These are phyloP conservation scores for Cyberlindnera maclurae DNA, from an alignment of 805 yeast genomes.

Conservation along the genomic window DNA sequence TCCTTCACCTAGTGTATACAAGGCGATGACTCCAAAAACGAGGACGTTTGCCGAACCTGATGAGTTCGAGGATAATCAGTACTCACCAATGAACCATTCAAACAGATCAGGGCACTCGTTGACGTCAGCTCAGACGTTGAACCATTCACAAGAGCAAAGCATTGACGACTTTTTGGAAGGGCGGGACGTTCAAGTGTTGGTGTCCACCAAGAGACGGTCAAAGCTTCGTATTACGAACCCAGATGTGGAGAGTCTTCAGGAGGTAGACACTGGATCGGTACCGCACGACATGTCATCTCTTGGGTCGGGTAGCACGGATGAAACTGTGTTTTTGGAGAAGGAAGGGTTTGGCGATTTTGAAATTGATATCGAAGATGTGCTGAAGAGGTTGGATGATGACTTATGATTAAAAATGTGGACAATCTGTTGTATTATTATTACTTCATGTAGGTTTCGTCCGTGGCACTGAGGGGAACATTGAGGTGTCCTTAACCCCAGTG, in stretches of 20 bases:
- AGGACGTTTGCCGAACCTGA: conserved; percentile 19
- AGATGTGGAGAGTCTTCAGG: conserved; percentile 25
- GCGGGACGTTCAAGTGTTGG: conserved; percentile 66
- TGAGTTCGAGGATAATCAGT: conserved; percentile 19
- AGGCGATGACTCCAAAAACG: neutral
- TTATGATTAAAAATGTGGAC: neutral
- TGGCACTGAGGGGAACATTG: conserved; percentile 31
- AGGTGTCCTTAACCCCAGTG: conserved; percentile 13
- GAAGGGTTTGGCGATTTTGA: neutral
- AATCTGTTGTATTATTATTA: neutral
- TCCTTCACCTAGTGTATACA: too few relatives aligned
- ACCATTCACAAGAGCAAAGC: conserved; percentile 17
- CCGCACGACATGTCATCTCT: too few relatives aligned
- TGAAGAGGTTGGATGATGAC: conserved; percentile 1
- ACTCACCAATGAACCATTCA: conserved; percentile 9
- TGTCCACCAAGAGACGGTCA: conserved; percentile 56
- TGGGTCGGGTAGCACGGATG: neutral
- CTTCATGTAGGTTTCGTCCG: neutral
- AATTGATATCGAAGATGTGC: neutral
- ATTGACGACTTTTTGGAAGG: conserved; percentile 38
- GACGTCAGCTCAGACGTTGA: neutral
- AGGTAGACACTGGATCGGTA: neutral
- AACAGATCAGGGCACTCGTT: conserved; percentile 12
- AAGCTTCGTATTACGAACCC: conserved; percentile 59
- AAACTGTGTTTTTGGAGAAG: neutral